Evolutionary conservation across 2,329 filamentous ascomycete species (phyloP).

Genomic region (Colletotrichum truncatum): DNA sequence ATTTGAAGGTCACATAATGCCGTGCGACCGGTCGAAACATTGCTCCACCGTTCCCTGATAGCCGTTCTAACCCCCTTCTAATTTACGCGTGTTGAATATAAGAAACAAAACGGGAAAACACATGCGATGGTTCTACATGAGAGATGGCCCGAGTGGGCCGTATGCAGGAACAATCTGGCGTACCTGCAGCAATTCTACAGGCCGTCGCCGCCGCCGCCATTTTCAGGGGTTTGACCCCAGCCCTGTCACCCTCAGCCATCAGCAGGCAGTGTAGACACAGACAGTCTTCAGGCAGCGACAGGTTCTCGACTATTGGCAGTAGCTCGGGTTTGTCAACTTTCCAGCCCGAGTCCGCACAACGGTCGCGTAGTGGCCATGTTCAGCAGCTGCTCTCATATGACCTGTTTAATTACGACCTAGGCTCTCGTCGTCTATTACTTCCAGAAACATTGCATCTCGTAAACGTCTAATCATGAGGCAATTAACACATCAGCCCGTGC

Average conservation of each 20-base stretch:
- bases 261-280: neutral
- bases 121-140: conserved; percentile 6
- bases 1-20: conserved; percentile 1
- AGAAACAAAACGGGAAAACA: neutral
- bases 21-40: conserved; percentile 1
- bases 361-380: neutral
- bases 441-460: neutral
- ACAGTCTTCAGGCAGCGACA: neutral
- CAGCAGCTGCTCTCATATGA: too few species aligned
- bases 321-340: neutral
- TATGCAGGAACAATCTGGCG: conserved; percentile 15
- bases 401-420: too few species aligned
- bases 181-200: conserved; percentile 2
- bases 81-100: neutral
- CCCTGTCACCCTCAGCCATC: neutral
- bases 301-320: neutral
- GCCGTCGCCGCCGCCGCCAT: neutral
- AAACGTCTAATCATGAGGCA: neutral
- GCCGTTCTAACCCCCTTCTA: neutral
- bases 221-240: neutral
- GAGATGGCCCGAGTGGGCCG: conserved; percentile 4
- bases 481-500: neutral
- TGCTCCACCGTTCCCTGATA: conserved; percentile 7
- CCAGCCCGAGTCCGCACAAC: neutral
- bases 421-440: neutral